These are phyloP conservation scores for Uronychia setigera DNA, from an alignment of 73 alveolate genomes.

Conservation along the genomic window DNA sequence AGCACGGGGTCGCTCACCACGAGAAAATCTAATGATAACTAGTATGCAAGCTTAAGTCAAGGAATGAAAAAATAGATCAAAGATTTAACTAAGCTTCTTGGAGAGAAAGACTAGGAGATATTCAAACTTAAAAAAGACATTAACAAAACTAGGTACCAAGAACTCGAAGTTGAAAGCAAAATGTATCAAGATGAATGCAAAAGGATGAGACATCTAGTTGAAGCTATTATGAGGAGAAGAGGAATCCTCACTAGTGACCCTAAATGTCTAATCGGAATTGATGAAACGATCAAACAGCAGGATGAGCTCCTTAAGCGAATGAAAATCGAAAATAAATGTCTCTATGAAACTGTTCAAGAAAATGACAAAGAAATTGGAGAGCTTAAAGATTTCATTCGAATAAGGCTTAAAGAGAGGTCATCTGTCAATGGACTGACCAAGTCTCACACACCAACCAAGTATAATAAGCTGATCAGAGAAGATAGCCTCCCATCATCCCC, in stretches of 20 bases:
- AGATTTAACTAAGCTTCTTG: constrained; percentile 27
- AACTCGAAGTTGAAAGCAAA: constrained; percentile 65
- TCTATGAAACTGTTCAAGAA: background rate
- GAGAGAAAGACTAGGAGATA: constrained; percentile 32
- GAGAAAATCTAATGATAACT: background rate
- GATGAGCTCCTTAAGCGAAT: background rate
- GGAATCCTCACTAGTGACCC: constrained; percentile 8
- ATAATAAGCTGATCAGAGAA: background rate
- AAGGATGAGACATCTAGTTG: constrained; percentile 58
- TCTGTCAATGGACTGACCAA: background rate
- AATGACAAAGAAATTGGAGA: background rate
- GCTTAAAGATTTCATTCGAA: background rate
- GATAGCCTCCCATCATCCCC: background rate
- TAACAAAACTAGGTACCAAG: constrained; percentile 54
- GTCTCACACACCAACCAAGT: background rate
- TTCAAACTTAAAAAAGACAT: constrained; percentile 57
- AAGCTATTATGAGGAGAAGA: constrained; percentile 54
- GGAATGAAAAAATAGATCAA: constrained; percentile 55
- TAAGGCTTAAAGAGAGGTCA: background rate
- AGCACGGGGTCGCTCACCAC: constrained; percentile 1
- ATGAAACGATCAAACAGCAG: background rate
- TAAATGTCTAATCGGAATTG: background rate
- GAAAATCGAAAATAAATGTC: background rate
- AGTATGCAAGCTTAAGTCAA: constrained; percentile 10
- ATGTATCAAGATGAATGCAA: constrained; percentile 72